phyloP scores from a whole-genome alignment of 306 rosid genomes.

The Purshia tridentata region DNA sequence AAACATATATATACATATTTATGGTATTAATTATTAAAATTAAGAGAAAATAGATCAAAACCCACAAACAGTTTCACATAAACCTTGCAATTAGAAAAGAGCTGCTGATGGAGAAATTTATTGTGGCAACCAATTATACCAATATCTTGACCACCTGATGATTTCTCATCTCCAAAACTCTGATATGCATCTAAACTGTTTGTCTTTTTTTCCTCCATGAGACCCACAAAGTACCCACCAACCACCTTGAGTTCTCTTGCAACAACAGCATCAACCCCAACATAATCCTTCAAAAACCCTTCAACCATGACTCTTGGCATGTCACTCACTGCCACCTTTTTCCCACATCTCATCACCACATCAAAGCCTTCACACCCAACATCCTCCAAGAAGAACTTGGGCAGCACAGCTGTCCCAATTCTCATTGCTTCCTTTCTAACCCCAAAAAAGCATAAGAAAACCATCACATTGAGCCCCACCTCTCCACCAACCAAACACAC shows the following conservation, averaged over 20 bases:
- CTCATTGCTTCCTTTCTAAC: slow-evolving; percentile 38
- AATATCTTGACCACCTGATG: slow-evolving; percentile 1
- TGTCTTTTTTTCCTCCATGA: slow-evolving; percentile 37
- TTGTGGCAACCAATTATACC: slow-evolving; percentile 34
- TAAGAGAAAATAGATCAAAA: not conserved
- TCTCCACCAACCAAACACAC: slow-evolving; percentile 53
- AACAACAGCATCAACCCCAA: slow-evolving; percentile 49
- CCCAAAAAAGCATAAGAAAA: slow-evolving; percentile 61
- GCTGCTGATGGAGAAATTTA: slow-evolving; percentile 33
- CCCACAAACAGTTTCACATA: not conserved
- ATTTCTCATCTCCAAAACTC: slow-evolving; percentile 18
- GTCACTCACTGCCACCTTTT: slow-evolving; percentile 47
- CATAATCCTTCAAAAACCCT: slow-evolving; percentile 52
- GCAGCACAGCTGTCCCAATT: slow-evolving; percentile 59
- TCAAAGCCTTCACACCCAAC: slow-evolving; percentile 57
- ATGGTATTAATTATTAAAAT: not conserved
- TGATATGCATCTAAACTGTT: slow-evolving; percentile 4
- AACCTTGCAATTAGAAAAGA: slow-evolving; percentile 55
- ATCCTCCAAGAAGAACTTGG: slow-evolving; percentile 62
- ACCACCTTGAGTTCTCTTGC: slow-evolving; percentile 60
- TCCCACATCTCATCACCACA: slow-evolving; percentile 46
- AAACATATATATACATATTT: not conserved
- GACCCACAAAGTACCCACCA: slow-evolving; percentile 56
- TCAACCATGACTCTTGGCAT: slow-evolving; percentile 70
- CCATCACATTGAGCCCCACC: slow-evolving; percentile 50